Evolutionary conservation across 1,284 basidiomycete genomes (phyloP).

Genomic region (Heterobasidion occidentale): DNA sequence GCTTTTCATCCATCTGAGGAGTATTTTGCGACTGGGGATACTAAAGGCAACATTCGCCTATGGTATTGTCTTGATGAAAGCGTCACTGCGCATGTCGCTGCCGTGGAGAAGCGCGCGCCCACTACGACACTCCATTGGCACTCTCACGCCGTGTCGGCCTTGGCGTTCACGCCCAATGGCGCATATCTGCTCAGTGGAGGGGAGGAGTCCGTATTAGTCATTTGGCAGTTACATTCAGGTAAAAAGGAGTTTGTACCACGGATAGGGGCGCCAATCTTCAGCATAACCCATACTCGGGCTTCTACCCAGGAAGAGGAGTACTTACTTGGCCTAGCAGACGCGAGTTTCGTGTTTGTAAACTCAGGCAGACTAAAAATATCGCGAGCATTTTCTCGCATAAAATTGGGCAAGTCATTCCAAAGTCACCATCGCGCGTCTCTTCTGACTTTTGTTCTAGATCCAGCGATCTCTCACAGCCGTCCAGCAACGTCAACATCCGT

Average conservation of each 20-base stretch:
- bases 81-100: conserved; percentile 39
- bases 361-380: conserved; percentile 65
- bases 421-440: not conserved
- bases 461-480: conserved; percentile 29
- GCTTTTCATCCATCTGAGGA: conserved; percentile 87
- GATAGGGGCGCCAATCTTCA: conserved; percentile 81
- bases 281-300: conserved; percentile 49
- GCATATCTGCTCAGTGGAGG: conserved; percentile 93
- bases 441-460: conserved; percentile 27
- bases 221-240: conserved; percentile 88
- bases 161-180: conserved; percentile 87
- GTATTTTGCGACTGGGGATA: conserved; percentile 93
- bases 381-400: conserved; percentile 74
- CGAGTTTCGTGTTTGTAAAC: conserved; percentile 74
- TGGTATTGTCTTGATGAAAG: conserved; percentile 86
- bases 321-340: conserved; percentile 78
- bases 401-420: conserved; percentile 50
- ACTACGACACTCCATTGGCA: conserved; percentile 96
- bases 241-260: conserved; percentile 90
- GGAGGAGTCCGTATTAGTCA: conserved; percentile 91
- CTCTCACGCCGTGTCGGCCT: conserved; percentile 86
- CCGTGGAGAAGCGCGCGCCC: conserved; percentile 67
- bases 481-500: conserved; percentile 34
- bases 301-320: conserved; percentile 74
- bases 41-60: conserved; percentile 76